Conservation (phyloP, 495 filamentous ascomycete genomes). For the Aspergillus avenaceus region DNA sequence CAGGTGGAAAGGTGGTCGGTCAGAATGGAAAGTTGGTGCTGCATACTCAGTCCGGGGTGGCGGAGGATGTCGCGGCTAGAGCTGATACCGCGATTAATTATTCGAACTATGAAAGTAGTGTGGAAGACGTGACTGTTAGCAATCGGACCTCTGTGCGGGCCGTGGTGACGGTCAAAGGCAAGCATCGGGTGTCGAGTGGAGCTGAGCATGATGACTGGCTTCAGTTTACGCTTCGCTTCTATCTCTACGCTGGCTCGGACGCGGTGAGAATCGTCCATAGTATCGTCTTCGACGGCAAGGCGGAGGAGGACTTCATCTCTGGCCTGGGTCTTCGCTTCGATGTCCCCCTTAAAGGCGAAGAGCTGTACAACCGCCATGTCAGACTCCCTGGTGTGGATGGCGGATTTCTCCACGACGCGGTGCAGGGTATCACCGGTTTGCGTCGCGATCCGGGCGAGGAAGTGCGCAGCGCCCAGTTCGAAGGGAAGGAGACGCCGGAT, state of each 20-base stretch:
- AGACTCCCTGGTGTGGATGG: conserved; percentile 33
- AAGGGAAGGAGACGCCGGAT: conserved; percentile 26
- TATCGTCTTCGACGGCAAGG: conserved; percentile 32
- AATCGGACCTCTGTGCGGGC: conserved; percentile 20
- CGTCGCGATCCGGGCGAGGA: conserved; percentile 32
- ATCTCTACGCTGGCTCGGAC: conserved; percentile 39
- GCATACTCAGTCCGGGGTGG: conserved; percentile 29
- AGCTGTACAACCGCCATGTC: conserved; percentile 38
- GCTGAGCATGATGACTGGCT: conserved; percentile 27
- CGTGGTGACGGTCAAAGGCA: conserved; percentile 31
- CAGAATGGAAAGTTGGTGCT: conserved; percentile 38
- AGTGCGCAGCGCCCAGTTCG: conserved; percentile 30
- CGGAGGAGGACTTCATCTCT: conserved; percentile 30
- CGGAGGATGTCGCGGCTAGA: conserved; percentile 20
- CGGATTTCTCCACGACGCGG: conserved; percentile 35
- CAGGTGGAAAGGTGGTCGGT: conserved; percentile 32
- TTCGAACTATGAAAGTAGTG: conserved; percentile 16
- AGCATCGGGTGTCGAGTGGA: conserved; percentile 9
- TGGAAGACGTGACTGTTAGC: conserved; percentile 17
- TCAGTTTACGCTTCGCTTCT: conserved; percentile 39
- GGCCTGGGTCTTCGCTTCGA: conserved; percentile 37
- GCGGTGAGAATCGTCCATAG: conserved; percentile 34
- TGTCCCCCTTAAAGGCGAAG: conserved; percentile 32
- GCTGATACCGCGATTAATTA: conserved; percentile 15
- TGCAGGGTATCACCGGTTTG: conserved; percentile 39